Conservation (phyloP, 306 rosid genomes). For the Medicago ruthenica region DNA sequence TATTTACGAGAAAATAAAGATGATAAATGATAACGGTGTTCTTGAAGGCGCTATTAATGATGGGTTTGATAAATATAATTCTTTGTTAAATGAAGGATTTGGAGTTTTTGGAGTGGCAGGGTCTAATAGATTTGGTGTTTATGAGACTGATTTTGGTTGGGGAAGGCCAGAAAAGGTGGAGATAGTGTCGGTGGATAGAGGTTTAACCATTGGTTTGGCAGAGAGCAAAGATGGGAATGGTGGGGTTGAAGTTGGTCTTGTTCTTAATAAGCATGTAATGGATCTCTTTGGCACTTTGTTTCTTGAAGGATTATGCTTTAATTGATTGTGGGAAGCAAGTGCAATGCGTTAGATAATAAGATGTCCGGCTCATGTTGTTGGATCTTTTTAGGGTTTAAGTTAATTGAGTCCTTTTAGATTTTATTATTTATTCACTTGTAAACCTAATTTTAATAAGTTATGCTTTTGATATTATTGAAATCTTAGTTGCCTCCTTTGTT, state of each 20-base stretch:
- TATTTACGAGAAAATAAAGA: not conserved
- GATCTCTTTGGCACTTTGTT: slow-evolving; percentile 5
- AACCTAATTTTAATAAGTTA: too few relatives aligned
- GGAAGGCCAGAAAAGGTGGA: slow-evolving; percentile 57
- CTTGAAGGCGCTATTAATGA: not conserved
- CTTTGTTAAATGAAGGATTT: not conserved
- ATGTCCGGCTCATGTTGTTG: too few relatives aligned
- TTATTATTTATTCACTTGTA: too few relatives aligned
- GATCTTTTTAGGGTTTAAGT: too few relatives aligned
- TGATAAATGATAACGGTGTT: not conserved
- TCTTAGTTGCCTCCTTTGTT: too few relatives aligned
- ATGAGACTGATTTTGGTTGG: slow-evolving; percentile 56
- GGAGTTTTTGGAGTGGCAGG: slow-evolving; percentile 43
- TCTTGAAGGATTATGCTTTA: not conserved
- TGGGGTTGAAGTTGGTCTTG: slow-evolving; percentile 45
- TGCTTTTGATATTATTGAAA: too few relatives aligned
- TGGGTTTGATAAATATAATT: not conserved
- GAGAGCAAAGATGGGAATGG: slow-evolving; percentile 41
- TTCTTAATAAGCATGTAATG: slow-evolving; percentile 29
- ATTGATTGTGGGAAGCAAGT: not conserved
- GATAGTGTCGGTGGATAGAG: slow-evolving; percentile 36
- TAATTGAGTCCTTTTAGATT: too few relatives aligned
- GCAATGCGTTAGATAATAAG: not conserved
- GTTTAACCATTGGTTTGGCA: slow-evolving; percentile 35
- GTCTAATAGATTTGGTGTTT: slow-evolving; percentile 48